These are phyloP conservation scores for Coleophoma eucalyptorum DNA, from an alignment of 2,329 filamentous ascomycete species.

Conservation along the genomic window DNA sequence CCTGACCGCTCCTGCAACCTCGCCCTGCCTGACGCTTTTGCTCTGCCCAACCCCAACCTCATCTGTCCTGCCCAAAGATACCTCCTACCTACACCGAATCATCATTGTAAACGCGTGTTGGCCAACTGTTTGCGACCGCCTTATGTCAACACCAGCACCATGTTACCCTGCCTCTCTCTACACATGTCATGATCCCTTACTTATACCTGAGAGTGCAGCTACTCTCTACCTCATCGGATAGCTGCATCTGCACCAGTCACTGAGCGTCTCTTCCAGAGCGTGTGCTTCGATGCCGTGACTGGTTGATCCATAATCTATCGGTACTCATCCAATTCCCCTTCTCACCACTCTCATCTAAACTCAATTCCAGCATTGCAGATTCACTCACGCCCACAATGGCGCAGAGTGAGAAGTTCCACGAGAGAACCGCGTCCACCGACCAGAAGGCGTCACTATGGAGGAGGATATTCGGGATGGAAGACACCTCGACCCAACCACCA, in stretches of 20 bases:
- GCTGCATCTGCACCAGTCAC: slow-evolving; percentile 10
- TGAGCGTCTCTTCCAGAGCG: not conserved
- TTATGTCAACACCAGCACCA: slow-evolving; percentile 2
- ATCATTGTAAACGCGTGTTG: not conserved
- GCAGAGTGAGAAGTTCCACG: slow-evolving; percentile 20
- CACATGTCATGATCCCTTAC: slow-evolving; percentile 23
- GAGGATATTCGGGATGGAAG: slow-evolving; percentile 25
- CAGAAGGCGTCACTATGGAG: slow-evolving; percentile 25
- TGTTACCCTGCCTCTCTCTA: slow-evolving; percentile 2
- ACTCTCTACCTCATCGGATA: slow-evolving; percentile 17
- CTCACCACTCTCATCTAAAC: no score
- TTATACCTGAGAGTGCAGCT: slow-evolving; percentile 20
- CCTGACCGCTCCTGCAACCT: slow-evolving; percentile 7
- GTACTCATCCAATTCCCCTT: no score
- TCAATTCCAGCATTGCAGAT: not conserved
- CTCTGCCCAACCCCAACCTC: not conserved
- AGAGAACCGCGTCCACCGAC: slow-evolving; percentile 22
- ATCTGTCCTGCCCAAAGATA: not conserved
- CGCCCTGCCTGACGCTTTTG: not conserved
- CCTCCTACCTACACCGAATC: not conserved
- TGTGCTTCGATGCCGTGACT: no score
- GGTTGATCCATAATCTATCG: no score
- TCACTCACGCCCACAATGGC: slow-evolving; percentile 14
- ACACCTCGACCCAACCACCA: slow-evolving; percentile 10
- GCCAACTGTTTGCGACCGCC: slow-evolving; percentile 18